These are phyloP conservation scores for Fusarium pseudocircinatum DNA, from an alignment of 2,329 filamentous ascomycete species.

Conservation along the genomic window DNA sequence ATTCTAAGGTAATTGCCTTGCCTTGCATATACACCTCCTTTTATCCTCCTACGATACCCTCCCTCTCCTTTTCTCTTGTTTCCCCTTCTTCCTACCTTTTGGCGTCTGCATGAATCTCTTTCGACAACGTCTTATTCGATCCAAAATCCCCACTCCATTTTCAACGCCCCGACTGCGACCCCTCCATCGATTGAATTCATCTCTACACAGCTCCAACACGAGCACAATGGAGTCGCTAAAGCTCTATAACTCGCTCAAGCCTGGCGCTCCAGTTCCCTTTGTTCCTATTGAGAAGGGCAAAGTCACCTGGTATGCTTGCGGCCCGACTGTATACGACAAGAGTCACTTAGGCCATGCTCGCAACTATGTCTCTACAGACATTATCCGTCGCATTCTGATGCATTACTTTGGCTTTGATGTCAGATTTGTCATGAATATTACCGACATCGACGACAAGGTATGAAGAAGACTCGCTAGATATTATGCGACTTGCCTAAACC, in stretches of 20 bases:
- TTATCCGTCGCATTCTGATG: slow-evolving; percentile 82
- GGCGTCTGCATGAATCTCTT: slow-evolving; percentile 50
- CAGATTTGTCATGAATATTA: slow-evolving; percentile 93
- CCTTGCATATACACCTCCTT: slow-evolving; percentile 21
- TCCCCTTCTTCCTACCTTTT: slow-evolving; percentile 17
- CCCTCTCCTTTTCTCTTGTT: slow-evolving; percentile 12
- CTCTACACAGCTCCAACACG: slow-evolving; percentile 36
- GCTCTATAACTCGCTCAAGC: slow-evolving; percentile 81
- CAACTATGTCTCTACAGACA: slow-evolving; percentile 92
- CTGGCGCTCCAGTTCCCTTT: slow-evolving; percentile 78
- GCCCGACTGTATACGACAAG: slow-evolving; percentile 86
- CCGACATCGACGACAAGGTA: slow-evolving; percentile 82
- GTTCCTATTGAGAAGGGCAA: slow-evolving; percentile 75
- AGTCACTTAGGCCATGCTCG: slow-evolving; percentile 84
- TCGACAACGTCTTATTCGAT: slow-evolving; percentile 44
- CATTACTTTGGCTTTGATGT: slow-evolving; percentile 87
- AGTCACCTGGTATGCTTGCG: slow-evolving; percentile 89
- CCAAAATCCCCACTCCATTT: slow-evolving; percentile 43
- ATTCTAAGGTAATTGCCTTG: slow-evolving; percentile 5
- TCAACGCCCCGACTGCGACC: slow-evolving; percentile 34
- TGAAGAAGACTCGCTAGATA: not conserved
- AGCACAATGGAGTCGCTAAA: slow-evolving; percentile 67
- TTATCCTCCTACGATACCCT: slow-evolving; percentile 24
- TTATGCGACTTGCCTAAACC: slow-evolving; percentile 28
- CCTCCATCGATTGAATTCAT: slow-evolving; percentile 49